These are phyloP conservation scores for Ogataea ganodermae DNA, from an alignment of 805 yeast species.

Conservation along the genomic window DNA sequence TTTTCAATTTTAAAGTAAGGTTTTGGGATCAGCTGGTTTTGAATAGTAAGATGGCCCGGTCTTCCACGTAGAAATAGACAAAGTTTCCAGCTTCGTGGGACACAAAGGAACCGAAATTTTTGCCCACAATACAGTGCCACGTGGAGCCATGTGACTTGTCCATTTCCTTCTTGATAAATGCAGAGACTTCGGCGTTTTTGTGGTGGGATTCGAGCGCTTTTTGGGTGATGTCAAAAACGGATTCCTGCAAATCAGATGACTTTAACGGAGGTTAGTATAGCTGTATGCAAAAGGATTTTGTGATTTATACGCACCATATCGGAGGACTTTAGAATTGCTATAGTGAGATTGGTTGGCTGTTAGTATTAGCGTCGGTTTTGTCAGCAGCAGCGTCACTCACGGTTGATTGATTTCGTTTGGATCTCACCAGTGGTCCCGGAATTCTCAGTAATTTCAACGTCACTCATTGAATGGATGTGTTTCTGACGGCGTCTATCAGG, in stretches of 20 bases:
- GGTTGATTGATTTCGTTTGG: slow-evolving; percentile 9
- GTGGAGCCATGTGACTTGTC: slow-evolving; percentile 66
- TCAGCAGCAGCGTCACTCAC: slow-evolving; percentile 5
- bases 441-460: background rate
- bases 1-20: background rate
- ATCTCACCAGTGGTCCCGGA: background rate
- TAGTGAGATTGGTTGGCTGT: background rate
- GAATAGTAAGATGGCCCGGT: slow-evolving; percentile 66
- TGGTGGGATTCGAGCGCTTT: slow-evolving; percentile 46
- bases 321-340: slow-evolving; percentile 29
- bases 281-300: background rate
- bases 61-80: slow-evolving; percentile 69
- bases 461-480: background rate
- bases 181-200: slow-evolving; percentile 65
- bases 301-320: slow-evolving; percentile 31
- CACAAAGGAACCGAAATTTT: slow-evolving; percentile 75
- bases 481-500: background rate
- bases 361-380: background rate
- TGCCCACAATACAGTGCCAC: slow-evolving; percentile 84
- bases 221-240: slow-evolving; percentile 48
- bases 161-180: slow-evolving; percentile 60
- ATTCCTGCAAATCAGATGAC: slow-evolving; percentile 53
- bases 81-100: slow-evolving; percentile 75
- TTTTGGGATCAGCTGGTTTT: slow-evolving; percentile 55
- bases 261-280: slow-evolving; percentile 16